A percentile compares a stretch with the other conserved stretches of the same genome.
Evolutionary conservation across 768 basidiomycete species (phyloP).

Genomic region (Erythrobasidium yunnanense): DNA sequence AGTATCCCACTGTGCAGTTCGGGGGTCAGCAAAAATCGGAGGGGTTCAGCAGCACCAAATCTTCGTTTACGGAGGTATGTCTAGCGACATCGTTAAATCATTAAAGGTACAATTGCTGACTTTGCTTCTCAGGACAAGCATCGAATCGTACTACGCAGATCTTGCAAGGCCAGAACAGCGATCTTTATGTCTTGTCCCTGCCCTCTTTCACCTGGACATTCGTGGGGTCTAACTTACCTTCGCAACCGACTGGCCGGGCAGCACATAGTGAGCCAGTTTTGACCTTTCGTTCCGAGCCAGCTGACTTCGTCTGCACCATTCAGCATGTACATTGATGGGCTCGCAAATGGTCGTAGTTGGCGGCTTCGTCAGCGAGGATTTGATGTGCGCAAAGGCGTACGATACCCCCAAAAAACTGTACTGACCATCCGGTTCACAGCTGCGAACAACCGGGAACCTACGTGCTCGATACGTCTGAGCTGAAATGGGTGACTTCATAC

Average conservation of each 20-base stretch:
- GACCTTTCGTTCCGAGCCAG: neutral
- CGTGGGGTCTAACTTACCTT: constrained; percentile 23
- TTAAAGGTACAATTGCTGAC: neutral
- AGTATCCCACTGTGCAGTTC: constrained; percentile 32
- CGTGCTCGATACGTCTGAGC: constrained; percentile 21
- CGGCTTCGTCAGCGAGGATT: constrained; percentile 26
- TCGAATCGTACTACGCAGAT: constrained; percentile 32
- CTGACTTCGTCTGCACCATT: neutral
- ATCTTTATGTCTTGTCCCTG: constrained; percentile 32
- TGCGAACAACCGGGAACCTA: constrained; percentile 23
- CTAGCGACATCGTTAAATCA: neutral
- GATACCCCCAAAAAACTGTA: neutral
- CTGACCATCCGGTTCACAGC: neutral
- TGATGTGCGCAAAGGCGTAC: constrained; percentile 27
- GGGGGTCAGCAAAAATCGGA: constrained; percentile 29
- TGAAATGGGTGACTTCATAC: constrained; percentile 11
- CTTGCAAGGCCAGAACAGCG: constrained; percentile 25
- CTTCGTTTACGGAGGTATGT: constrained; percentile 18
- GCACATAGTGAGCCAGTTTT: constrained; percentile 30
- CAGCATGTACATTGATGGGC: constrained; percentile 28
- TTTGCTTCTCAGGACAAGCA: constrained; percentile 29
- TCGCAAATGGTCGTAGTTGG: constrained; percentile 33
- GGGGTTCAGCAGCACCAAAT: constrained; percentile 29
- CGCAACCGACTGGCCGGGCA: constrained; percentile 29
- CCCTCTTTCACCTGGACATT: constrained; percentile 29